phyloP scores from a whole-genome alignment of 2,329 filamentous ascomycete species.

The Ophiostoma triangulosporum region DNA sequence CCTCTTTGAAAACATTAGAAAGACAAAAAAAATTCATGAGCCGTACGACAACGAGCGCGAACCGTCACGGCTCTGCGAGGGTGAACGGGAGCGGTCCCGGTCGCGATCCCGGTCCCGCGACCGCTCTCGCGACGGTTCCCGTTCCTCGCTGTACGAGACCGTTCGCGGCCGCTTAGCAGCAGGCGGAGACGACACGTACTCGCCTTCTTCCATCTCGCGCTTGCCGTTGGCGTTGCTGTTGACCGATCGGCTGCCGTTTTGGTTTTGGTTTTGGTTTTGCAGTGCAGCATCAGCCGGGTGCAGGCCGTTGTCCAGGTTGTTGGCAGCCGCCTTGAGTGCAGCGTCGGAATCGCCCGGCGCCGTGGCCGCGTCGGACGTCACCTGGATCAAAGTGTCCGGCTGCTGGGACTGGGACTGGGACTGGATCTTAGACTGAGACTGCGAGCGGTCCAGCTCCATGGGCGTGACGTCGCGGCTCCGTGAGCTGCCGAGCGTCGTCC shows the following conservation, averaged over 20 bases:
- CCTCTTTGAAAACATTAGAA: not conserved
- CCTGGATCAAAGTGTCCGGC: not conserved
- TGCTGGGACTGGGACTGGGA: constrained; percentile 2
- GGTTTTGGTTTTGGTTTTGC: not conserved
- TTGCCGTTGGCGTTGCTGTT: not conserved
- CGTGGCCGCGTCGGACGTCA: not conserved
- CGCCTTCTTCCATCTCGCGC: constrained; percentile 16
- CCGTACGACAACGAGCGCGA: constrained; percentile 1
- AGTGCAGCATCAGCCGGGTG: not conserved
- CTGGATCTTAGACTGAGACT: constrained; percentile 2
- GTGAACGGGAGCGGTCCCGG: not conserved
- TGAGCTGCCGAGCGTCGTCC: not conserved
- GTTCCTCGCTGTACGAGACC: not conserved
- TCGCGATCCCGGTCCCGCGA: constrained; percentile 14
- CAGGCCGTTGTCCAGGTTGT: constrained; percentile 18
- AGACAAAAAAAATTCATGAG: not conserved
- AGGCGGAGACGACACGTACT: constrained; percentile 14
- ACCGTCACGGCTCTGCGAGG: not conserved
- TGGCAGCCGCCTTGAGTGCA: constrained; percentile 21
- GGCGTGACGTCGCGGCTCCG: constrained; percentile 13
- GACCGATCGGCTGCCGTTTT: not conserved
- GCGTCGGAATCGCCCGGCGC: constrained; percentile 21
- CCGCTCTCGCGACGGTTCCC: constrained; percentile 13
- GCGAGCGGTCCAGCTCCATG: constrained; percentile 11
- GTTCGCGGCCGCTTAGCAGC: constrained; percentile 1